These are phyloP conservation scores for Incumbomyces lentus DNA, from an alignment of 2,329 filamentous ascomycete genomes.

Conservation along the genomic window DNA sequence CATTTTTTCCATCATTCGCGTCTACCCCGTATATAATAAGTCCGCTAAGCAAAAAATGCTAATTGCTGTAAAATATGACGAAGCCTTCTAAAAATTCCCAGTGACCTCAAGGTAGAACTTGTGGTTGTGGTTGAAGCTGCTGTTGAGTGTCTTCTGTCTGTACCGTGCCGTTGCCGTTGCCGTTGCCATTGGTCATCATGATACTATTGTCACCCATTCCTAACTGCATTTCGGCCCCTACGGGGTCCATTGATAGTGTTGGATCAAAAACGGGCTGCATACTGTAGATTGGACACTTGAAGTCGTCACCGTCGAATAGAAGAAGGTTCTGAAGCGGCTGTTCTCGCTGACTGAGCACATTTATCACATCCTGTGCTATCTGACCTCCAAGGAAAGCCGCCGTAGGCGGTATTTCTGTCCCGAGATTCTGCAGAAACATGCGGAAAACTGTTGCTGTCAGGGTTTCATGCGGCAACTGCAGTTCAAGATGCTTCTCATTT, in stretches of 20 bases:
- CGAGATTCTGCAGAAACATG: conserved; percentile 77
- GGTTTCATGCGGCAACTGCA: conserved; percentile 58
- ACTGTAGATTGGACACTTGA: conserved; percentile 68
- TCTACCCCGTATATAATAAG: too few relatives aligned
- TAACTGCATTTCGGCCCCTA: not conserved
- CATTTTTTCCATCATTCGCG: too few relatives aligned
- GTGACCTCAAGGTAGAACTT: too few relatives aligned
- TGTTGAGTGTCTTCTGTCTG: too few relatives aligned
- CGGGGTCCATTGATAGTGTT: conserved; percentile 10
- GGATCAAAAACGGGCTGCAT: conserved; percentile 56
- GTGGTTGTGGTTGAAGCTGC: too few relatives aligned
- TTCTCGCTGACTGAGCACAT: conserved; percentile 79
- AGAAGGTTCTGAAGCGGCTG: conserved; percentile 94
- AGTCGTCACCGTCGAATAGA: conserved; percentile 76
- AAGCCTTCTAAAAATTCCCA: too few relatives aligned
- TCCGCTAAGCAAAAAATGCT: too few relatives aligned
- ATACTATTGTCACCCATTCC: not conserved
- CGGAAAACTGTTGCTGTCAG: conserved; percentile 63
- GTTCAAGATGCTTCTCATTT: conserved; percentile 64
- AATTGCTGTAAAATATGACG: too few relatives aligned
- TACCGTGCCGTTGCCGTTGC: not conserved
- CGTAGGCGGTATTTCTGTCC: conserved; percentile 73
- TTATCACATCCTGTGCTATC: conserved; percentile 93
- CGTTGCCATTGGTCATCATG: not conserved
- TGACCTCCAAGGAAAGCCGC: conserved; percentile 82